Evolutionary conservation across 495 filamentous ascomycete species (phyloP), one percentile per base, ranked within the genome.

Genomic region (Xylaria sp.): DNA sequence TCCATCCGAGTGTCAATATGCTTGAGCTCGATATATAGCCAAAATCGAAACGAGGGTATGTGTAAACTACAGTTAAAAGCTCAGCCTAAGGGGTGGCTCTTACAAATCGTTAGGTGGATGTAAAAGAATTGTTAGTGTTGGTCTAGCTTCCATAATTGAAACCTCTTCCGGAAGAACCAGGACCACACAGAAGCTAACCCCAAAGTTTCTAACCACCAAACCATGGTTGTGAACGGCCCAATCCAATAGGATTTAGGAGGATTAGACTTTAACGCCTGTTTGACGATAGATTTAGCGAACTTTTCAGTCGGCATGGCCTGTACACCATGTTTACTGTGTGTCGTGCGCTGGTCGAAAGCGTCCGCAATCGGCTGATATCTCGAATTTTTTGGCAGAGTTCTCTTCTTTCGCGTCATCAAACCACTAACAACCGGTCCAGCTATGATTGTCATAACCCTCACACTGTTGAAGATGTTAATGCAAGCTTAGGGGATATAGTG

Each of bases 221-320:
- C 82, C 85, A 72, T 77, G 82, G 63, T 87, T 81, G 24, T 79
- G 81, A n/a, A 86, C 82, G 5, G 85, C 83, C 69, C 76, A 77
- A 46, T 46, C 43, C 43, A 46, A 46, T 46, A 46, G 5, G 43
- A 46, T 5, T 17, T 0, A n/a, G 43, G 43, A 17, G 43, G 43
- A 0, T 46, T 19, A 19, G 43, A 46, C 43, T 46, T 46, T 46
- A n/a, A 19, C 6, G n/a, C 43, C 43, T 46, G 43, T 46, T 46
- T 46, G 43, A 46, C 43, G 6, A 46, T 46, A n/a, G 43, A 46
- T 46, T 46, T 46, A n/a, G 43, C 43, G 17, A 46, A 46, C 17
- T 46, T 17, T n/a, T 46, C 6, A 19, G 43, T 46, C 5, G 43
- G 43, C 43, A 46, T 46, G 15, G 17, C 43, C 43, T 46, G 1